Evolutionary conservation across 164 flowering plant species (phyloP), one percentile per base, ranked within the genome.

Genomic region (Pachysandra terminalis): DNA sequence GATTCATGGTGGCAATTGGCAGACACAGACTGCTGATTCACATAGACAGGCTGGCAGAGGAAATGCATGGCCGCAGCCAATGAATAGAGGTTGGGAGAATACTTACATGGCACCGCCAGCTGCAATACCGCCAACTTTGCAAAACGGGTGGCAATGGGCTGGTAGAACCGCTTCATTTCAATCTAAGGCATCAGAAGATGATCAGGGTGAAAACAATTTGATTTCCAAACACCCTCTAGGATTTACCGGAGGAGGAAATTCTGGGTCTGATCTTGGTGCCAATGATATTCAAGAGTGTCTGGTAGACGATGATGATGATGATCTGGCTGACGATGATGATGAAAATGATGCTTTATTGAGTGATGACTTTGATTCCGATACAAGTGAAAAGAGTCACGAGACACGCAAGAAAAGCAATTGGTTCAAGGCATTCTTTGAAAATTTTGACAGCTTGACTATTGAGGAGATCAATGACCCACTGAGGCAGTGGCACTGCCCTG

Each of bases 401-500:
- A 79, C 88, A 0, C 78, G 84, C 14, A 90, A 90, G 85, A 80
- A 83, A 68, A 80, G 63, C 65, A 81, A 68, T 61, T 89, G 87
- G 93, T 90, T 88, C 65, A 82, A 70, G 63, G 66, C 64, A 0
- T 86, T 93, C 61, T 92, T 96, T 71, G 83, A 81, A 9, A 74
- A 35, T 7, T 61, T 96, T 73, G 96, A 88, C 61, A 68, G 63
- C 0, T 68, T 96, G 73, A 75, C 73, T 3, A 45, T 81, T 37
- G 90, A 86, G 2, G 76, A 87, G 65, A 75, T 93, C 17, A 82
- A 75, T 83, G 94, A 93, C 17, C 77, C 90, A 5, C 79, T 60
- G 45, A 85, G 95, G 76, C 91, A 88, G 82, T 93, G 98, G 98
- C 99, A 95, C 59, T 92, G 99, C 70, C 96, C 98, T 1, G 95